Evolutionary conservation across 225 moss, liverwort and hornwort genomes (phyloP).

Genomic region (Lunularia cruciata): DNA sequence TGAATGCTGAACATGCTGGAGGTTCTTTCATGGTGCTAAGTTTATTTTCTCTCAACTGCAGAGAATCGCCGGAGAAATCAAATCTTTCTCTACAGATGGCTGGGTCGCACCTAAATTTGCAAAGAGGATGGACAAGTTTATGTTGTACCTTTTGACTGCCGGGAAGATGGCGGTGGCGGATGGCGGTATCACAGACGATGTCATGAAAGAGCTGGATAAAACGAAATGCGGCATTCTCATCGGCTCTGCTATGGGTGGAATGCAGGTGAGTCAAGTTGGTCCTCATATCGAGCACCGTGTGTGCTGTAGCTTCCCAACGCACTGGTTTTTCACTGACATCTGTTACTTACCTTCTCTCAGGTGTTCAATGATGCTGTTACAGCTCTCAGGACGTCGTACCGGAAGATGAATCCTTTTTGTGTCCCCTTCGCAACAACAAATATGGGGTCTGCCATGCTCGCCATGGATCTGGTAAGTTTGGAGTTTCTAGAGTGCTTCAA

Average conservation of each 20-base stretch:
- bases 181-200: constrained; percentile 70
- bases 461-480: constrained; percentile 87
- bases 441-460: constrained; percentile 98
- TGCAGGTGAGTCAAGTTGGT: constrained; percentile 57
- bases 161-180: constrained; percentile 90
- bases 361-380: constrained; percentile 96
- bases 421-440: constrained; percentile 98
- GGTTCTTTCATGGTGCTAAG: background rate
- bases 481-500: too few relatives aligned
- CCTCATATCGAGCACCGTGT: background rate
- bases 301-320: too few relatives aligned
- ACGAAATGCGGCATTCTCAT: constrained; percentile 88
- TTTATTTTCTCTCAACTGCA: constrained; percentile 19
- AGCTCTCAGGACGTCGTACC: constrained; percentile 89
- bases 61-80: constrained; percentile 97
- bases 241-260: constrained; percentile 98
- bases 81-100: constrained; percentile 77
- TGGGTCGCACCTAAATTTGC: constrained; percentile 92
- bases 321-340: background rate
- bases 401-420: constrained; percentile 99
- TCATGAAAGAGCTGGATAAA: constrained; percentile 72
- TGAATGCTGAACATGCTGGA: too few relatives aligned
- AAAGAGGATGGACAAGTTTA: constrained; percentile 95
- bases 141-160: constrained; percentile 90
- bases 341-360: constrained; percentile 40